Evolutionary conservation across 352 stramenopile species (phyloP), one percentile per base, ranked within the genome.

Genomic region (Phytophthora pisi): DNA sequence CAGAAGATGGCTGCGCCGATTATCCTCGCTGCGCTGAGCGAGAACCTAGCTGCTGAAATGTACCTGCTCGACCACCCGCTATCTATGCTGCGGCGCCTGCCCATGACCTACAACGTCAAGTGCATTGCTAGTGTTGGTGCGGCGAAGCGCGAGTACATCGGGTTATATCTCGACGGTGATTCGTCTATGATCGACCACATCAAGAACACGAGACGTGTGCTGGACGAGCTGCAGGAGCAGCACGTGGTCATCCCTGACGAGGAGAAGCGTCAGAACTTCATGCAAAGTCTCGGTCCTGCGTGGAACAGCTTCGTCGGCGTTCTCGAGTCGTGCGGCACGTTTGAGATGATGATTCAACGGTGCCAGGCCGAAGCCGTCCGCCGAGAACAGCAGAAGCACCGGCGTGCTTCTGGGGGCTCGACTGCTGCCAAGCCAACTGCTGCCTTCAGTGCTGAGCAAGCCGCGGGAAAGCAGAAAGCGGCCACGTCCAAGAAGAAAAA

Each of bases 161-260:
- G 28, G n/a, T 6, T 51, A 4, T 60, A 55, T 15, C 18, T 66
- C 10, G 51, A 55, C 20, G 51, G 31, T 16, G 60, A 56, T 28
- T 43, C 20, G 16, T 60, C 51, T 13, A 66, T 55, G 43, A 20
- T 62, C 15, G 52, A 57, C 8, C 30, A 66, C 28, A 59, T 58
- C 15, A 65, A 65, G 57, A 57, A 24, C 16, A 52, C 49, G 26
- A 51, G 10, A 57, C 52, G 52, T 42, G 52, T 68, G 24, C 4
- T 66, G 38, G 51, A 55, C 49, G 59, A 66, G 38, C 38, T 66
- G n/a, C 10, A 59, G 36, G 50, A 63, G 43, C 30, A 55, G 31
- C 43, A 47, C n/a, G 43, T 55, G 59, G 5, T 10, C 8, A 15
- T 59, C 26, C 20, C 42, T 34, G 60, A 67, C 24, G 20, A 57